phyloP scores from a whole-genome alignment of 352 stramenopile genomes.

The Phytophthora idaei region DNA sequence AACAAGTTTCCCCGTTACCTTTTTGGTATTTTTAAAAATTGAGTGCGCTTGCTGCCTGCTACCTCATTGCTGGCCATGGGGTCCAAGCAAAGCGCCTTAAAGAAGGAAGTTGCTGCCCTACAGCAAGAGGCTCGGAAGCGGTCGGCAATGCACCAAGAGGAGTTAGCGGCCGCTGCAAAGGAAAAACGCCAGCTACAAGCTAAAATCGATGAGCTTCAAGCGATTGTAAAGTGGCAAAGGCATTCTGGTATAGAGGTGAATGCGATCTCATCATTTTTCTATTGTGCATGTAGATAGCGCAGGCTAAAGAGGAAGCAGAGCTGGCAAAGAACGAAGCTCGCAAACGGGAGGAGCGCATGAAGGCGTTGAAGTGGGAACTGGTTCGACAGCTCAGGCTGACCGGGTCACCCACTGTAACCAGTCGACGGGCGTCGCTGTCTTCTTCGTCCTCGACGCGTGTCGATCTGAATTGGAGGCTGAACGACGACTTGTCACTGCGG shows the following conservation, averaged over 20 bases:
- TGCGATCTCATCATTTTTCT: background rate
- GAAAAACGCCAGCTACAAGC: slow-evolving; percentile 66
- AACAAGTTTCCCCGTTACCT: slow-evolving; percentile 19
- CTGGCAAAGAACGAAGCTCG: slow-evolving; percentile 39
- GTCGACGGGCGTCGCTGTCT: slow-evolving; percentile 20
- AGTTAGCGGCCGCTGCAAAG: slow-evolving; percentile 37
- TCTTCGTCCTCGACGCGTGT: slow-evolving; percentile 35
- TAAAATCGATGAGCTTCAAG: slow-evolving; percentile 60
- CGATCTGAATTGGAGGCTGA: slow-evolving; percentile 60
- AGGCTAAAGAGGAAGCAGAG: slow-evolving; percentile 62
- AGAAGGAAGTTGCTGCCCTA: slow-evolving; percentile 64
- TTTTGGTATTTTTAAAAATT: slow-evolving; percentile 30
- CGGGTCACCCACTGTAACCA: slow-evolving; percentile 24
- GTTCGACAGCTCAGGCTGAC: slow-evolving; percentile 53
- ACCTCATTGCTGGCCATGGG: slow-evolving; percentile 47
- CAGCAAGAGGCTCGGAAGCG: slow-evolving; percentile 39
- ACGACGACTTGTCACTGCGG: slow-evolving; percentile 48
- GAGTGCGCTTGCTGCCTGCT: background rate
- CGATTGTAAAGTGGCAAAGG: slow-evolving; percentile 39
- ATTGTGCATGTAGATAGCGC: slow-evolving; percentile 33
- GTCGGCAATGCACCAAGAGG: slow-evolving; percentile 43
- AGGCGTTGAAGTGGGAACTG: slow-evolving; percentile 78
- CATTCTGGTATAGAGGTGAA: background rate
- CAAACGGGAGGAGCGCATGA: slow-evolving; percentile 67
- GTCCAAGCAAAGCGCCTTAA: slow-evolving; percentile 56